Base-by-base conservation (phyloP, 331 rosid species). In the Acacia concinna region DNA sequence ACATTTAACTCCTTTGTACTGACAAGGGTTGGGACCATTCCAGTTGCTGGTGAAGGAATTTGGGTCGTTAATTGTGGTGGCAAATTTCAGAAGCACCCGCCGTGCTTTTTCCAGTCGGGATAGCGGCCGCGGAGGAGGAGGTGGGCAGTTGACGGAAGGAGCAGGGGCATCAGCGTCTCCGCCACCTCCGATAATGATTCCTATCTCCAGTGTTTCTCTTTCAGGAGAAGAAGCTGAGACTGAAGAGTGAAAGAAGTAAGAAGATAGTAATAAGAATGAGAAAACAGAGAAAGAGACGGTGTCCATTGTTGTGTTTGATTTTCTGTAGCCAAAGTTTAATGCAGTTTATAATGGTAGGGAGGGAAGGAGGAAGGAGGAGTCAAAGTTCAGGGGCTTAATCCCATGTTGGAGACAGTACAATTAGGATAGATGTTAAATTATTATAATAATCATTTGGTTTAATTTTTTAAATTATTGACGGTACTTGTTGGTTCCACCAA, bases 1-100 rank as follows among this genome's bases (percentile, higher is more conserved):
- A 41, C 93, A 90, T 6, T 1, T 2, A 10, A 90, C 4, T 4
- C 98, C 93, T 0, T 0, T n/a, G 90, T 84, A 92, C 0, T 15
- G 0, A 81, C 97, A 89, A 0, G 76, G 25, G 0, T 81, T 0
- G 0, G 0, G 0, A 0, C 63, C 68, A 79, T 85, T 18, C 98
- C 97, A 94, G 34, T 77, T 52, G 0, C 12, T 0, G 1, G 40
- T 15, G 30, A 69, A 27, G 1, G 69, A 21, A 0, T 0, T 10
- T 11, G 94, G 87, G 67, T 87, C 98, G 1, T 3, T 12, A 31
- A 88, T 66, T 44, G 1, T 20, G 0, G 0, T 1, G 17, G 21
- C 67, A 85, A 90, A 91, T 0, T 34, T 25, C 12, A 64, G 30
- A 34, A 94, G 76, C 3, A 79, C 87, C 0, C 3, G 0, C 0